Percentiles rank a stretch among this genome's conserved stretches.
Conservation (phyloP, 805 yeast species). For the Candida silvatica region DNA sequence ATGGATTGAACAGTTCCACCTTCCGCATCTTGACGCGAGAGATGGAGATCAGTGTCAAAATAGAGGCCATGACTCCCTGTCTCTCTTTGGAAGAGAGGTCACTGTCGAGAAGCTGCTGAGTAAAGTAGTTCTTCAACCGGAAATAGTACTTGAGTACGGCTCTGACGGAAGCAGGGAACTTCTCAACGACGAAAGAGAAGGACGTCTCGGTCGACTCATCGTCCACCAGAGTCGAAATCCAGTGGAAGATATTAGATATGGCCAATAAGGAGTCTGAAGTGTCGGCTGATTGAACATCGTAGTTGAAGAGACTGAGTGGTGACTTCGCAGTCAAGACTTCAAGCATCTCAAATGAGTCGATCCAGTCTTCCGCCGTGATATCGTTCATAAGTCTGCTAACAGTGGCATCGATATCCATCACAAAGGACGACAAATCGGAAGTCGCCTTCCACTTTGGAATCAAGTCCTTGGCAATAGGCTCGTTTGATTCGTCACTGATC, state of each 20-base stretch:
- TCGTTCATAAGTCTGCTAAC: slow-evolving; percentile 48
- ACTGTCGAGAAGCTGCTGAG: slow-evolving; percentile 56
- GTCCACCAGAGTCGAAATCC: slow-evolving; percentile 54
- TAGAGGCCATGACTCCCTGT: slow-evolving; percentile 56
- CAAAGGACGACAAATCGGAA: slow-evolving; percentile 48
- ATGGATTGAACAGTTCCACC: slow-evolving; percentile 33
- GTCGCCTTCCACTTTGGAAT: slow-evolving; percentile 28
- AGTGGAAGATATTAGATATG: slow-evolving; percentile 61
- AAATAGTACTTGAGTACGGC: slow-evolving; percentile 58
- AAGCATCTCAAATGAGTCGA: slow-evolving; percentile 60
- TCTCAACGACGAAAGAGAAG: slow-evolving; percentile 22
- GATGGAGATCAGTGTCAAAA: slow-evolving; percentile 58
- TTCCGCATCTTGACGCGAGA: slow-evolving; percentile 59
- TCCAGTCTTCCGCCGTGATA: slow-evolving; percentile 68
- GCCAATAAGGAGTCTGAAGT: slow-evolving; percentile 47
- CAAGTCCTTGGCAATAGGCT: slow-evolving; percentile 27
- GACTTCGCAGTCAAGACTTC: slow-evolving; percentile 61
- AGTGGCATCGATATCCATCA: slow-evolving; percentile 55
- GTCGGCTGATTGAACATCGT: slow-evolving; percentile 31
- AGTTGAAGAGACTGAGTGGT: slow-evolving; percentile 46
- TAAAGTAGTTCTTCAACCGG: slow-evolving; percentile 57
- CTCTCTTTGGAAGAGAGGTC: slow-evolving; percentile 51
- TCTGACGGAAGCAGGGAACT: slow-evolving; percentile 63
- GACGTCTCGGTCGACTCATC: slow-evolving; percentile 12
- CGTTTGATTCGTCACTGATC: slow-evolving; percentile 31